Conservation (phyloP, 345 rosid species). For the Syzygium aqueum region DNA sequence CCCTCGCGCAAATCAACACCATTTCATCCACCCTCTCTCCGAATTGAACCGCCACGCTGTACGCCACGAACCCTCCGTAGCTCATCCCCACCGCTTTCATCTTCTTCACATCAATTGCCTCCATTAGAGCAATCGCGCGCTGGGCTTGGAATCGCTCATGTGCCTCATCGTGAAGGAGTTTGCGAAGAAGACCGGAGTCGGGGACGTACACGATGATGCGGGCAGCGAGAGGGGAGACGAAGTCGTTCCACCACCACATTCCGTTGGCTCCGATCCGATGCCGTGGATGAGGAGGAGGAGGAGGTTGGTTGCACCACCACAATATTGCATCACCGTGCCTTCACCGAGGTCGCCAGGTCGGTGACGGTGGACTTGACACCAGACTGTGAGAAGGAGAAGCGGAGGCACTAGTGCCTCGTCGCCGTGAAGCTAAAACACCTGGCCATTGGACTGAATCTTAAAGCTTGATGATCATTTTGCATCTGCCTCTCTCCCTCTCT, state of each 20-base stretch:
- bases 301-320: constrained; percentile 10
- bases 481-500: neutral
- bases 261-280: constrained; percentile 77
- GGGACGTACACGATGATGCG: constrained; percentile 58
- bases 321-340: neutral
- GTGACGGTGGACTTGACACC: constrained; percentile 61
- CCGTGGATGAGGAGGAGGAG: constrained; percentile 25
- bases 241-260: constrained; percentile 74
- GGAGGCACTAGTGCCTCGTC: constrained; percentile 45
- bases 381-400: constrained; percentile 41
- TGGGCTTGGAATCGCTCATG: constrained; percentile 28
- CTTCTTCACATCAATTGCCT: constrained; percentile 21
- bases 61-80: constrained; percentile 70
- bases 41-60: constrained; percentile 65
- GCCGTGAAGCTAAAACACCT: constrained; percentile 53
- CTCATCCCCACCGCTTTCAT: constrained; percentile 61
- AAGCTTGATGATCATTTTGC: neutral
- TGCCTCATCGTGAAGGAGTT: constrained; percentile 56
- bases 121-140: constrained; percentile 49
- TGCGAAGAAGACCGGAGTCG: constrained; percentile 67
- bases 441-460: constrained; percentile 15
- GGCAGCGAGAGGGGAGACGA: constrained; percentile 29
- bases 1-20: neutral
- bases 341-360: constrained; percentile 19
- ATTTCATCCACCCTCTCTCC: constrained; percentile 35